phyloP scores from a whole-genome alignment of 2,329 filamentous ascomycete species.

The Dactylellina haptotyla region DNA sequence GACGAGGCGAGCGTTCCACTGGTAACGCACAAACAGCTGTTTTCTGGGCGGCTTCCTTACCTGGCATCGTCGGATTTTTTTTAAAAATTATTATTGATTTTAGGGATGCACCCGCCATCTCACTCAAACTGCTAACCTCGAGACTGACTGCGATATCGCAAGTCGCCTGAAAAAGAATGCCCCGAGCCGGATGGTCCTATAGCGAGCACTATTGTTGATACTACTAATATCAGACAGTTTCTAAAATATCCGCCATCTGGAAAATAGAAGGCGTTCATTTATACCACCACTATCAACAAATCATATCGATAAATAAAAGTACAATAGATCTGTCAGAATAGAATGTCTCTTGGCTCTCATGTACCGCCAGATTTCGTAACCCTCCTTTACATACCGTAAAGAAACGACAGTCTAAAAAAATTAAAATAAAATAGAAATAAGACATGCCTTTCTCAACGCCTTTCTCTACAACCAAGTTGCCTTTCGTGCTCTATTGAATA shows the following conservation, averaged over 20 bases:
- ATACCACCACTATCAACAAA: no score
- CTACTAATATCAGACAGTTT: background rate
- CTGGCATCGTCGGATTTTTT: background rate
- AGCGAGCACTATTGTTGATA: background rate
- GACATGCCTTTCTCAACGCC: constrained; percentile 1
- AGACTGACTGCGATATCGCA: constrained; percentile 42
- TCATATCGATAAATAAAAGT: no score
- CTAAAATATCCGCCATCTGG: background rate
- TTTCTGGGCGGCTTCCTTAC: no score
- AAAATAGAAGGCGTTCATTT: no score
- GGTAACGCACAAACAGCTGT: no score
- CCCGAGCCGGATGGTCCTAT: constrained; percentile 14
- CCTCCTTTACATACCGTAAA: no score
- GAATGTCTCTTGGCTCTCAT: no score
- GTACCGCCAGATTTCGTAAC: no score
- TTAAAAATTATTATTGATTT: constrained; percentile 3
- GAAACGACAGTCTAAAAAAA: no score
- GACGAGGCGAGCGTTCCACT: constrained; percentile 20
- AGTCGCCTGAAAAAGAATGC: background rate
- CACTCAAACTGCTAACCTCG: constrained; percentile 12
- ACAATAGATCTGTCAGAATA: background rate
- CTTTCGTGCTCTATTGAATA: no score
- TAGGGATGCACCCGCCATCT: no score
- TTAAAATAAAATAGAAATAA: no score
- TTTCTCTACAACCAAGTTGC: constrained; percentile 2